A percentile compares a stretch with the other conserved stretches of the same genome.
These are phyloP conservation scores for Saccharomyces hybrid DNA, from an alignment of 1,139 yeast genomes.

Conservation along the genomic window DNA sequence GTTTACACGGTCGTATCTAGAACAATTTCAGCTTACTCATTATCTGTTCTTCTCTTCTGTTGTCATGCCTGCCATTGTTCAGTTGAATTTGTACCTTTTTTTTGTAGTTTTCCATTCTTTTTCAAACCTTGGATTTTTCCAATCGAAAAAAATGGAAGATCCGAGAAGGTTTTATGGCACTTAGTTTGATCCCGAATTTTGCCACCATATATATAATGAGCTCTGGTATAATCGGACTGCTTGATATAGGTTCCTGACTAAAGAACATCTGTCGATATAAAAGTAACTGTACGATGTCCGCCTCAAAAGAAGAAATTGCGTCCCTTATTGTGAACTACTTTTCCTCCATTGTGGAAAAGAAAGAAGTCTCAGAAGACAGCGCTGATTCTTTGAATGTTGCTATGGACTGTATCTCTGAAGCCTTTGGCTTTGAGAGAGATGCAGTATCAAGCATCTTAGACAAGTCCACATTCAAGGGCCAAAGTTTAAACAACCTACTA, in stretches of 20 bases:
- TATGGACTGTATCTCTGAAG: conserved; percentile 83
- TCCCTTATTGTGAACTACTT: conserved; percentile 69
- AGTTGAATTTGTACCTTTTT: neutral
- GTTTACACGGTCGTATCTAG: no score
- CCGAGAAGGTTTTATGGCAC: neutral
- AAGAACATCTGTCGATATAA: neutral
- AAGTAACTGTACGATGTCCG: conserved; percentile 17
- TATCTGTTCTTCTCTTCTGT: neutral
- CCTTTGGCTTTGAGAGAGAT: conserved; percentile 60
- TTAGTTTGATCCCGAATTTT: neutral
- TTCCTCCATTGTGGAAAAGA: conserved; percentile 49
- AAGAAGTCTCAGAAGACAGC: conserved; percentile 68
- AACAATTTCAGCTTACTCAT: no score
- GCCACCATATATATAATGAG: neutral
- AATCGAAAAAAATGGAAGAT: neutral
- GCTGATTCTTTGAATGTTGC: conserved; percentile 91
- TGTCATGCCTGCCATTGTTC: neutral
- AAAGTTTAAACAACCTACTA: conserved; percentile 43
- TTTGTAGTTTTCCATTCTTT: neutral
- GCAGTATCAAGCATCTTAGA: conserved; percentile 34
- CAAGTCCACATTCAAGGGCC: conserved; percentile 40
- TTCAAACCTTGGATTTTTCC: neutral
- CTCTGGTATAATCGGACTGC: no score
- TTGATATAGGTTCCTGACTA: no score
- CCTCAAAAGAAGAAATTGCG: conserved; percentile 56